phyloP scores from a whole-genome alignment of 805 yeast species.

The Metschnikowia sp. region DNA sequence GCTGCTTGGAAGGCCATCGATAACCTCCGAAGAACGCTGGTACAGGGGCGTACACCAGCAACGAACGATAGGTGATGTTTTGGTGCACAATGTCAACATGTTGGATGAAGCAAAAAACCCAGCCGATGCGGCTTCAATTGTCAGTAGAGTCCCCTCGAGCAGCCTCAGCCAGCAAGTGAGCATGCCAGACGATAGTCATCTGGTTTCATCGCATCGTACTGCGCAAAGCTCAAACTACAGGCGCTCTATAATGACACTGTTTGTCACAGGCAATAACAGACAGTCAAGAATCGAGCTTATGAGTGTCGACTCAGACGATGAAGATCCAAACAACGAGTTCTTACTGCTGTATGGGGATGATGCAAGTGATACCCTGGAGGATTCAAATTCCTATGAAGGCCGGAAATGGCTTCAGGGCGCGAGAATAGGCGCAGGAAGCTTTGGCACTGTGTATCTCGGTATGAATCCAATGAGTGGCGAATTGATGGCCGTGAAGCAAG shows the following conservation, averaged over 20 bases:
- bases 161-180: slow-evolving; percentile 6
- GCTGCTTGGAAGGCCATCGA: slow-evolving; percentile 21
- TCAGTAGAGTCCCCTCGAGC: slow-evolving; percentile 26
- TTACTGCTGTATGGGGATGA: slow-evolving; percentile 30
- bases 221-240: slow-evolving; percentile 6
- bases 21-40: slow-evolving; percentile 13
- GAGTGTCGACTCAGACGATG: slow-evolving; percentile 16
- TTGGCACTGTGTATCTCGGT: slow-evolving; percentile 90
- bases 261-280: slow-evolving; percentile 24
- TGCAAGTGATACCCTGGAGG: slow-evolving; percentile 25
- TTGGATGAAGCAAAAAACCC: slow-evolving; percentile 44
- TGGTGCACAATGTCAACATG: slow-evolving; percentile 54
- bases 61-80: slow-evolving; percentile 62
- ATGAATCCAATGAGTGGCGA: slow-evolving; percentile 92
- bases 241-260: slow-evolving; percentile 18
- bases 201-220: slow-evolving; percentile 7
- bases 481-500: slow-evolving; percentile 96
- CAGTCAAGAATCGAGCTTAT: slow-evolving; percentile 44
- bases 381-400: slow-evolving; percentile 24
- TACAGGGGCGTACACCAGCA: slow-evolving; percentile 9
- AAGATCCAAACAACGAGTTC: slow-evolving; percentile 10
- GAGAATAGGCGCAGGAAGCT: slow-evolving; percentile 89
- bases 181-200: slow-evolving; percentile 5
- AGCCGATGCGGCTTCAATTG: slow-evolving; percentile 25
- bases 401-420: slow-evolving; percentile 88